Base-by-base conservation (phyloP, 345 rosid species). In the Euclidium syriacum region DNA sequence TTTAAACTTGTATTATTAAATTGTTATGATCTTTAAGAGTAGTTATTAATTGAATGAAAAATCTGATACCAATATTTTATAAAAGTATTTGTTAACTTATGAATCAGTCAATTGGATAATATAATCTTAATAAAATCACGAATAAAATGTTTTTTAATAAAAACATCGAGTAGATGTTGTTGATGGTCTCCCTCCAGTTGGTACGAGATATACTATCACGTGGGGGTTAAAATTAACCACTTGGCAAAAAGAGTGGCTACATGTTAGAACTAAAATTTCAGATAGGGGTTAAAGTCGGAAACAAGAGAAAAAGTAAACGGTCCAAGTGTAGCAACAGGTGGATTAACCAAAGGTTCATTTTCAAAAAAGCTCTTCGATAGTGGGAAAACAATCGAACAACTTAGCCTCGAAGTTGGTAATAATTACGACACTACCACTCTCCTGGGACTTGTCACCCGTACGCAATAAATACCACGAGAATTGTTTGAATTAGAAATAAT, bases 341-440 rank as follows among this genome's bases (percentile, higher is more conserved):
- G 43, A 24, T 39, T 4, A 32, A 46, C 52, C 58, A 67, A 48
- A 14, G 52, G 11, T 65, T 52, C 47, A 30, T 52, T 68, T 58
- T 52, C 33, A 23, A 52, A 51, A 65, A 42, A 42, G 41, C 24
- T 24, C 62, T 55, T 42, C 41, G 4, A 51, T 19, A 32, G 10
- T 19, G 34, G 11, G 0, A 49, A 17, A 40, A 10, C 1, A 11
- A 2, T 1, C 1, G 4, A 17, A 44, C 4, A 5, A 0, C 5
- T 47, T 10, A 33, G 39, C 59, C 70, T 63, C 2, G 17, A 0
- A 23, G 3, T 46, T 47, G 0, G 0, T 0, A 10, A 7, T 38
- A 71, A 47, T 64, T 3, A 71, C 75, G 40, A 49, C 2, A 64
- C 0, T 40, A 34, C 65, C 75, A 71, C 41, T 63, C 48, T 34